Evolutionary conservation across 257 asterid genomes (phyloP), one percentile per base, ranked within the genome.

Genomic region (Sherardia arvensis): DNA sequence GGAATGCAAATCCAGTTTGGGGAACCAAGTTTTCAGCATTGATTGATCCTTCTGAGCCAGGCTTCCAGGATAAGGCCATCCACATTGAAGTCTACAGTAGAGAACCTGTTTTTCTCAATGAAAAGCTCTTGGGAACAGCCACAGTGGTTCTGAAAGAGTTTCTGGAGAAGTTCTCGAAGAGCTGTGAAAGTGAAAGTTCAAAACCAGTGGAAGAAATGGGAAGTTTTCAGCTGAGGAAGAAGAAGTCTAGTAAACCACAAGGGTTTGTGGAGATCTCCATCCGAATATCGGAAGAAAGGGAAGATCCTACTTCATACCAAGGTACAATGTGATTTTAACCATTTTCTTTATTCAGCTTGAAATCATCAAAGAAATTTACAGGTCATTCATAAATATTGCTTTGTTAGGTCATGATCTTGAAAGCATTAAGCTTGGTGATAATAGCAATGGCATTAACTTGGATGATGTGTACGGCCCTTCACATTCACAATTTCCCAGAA

Each of bases 191-290:
- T 21, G 85, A 77, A 64, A 70, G 68, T 32, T 47, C 83, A 1
- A 77, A 72, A 77, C 80, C 88, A 40, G 84, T 84, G 69, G 91
- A 87, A 62, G 96, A 87, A 74, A 79, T 82, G 1, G 96, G 98
- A 28, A 88, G 98, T 79, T 88, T 88, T 74, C 98, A 91, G 75
- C 76, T 91, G 43, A 67, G 96, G 60, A 84, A 76, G 63, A 83
- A 61, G 69, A 83, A 79, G 61, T 84, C 95, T 4, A 82, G 74
- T 66, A 84, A 83, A 66, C 83, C 90, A 66, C 76, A 68, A 56
- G 96, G 98, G 2, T 88, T 86, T 45, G 76, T 91, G 1, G 98
- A 88, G 63, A 71, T 87, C 64, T 87, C 96, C 0, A 79, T 90
- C 25, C 78, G 83, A 28, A 66, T 91, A 55, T 87, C 87, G 8